Evolutionary conservation across 2,329 filamentous ascomycete genomes (phyloP), one percentile per base, ranked within the genome.

Genomic region (Exserohilum turcica): DNA sequence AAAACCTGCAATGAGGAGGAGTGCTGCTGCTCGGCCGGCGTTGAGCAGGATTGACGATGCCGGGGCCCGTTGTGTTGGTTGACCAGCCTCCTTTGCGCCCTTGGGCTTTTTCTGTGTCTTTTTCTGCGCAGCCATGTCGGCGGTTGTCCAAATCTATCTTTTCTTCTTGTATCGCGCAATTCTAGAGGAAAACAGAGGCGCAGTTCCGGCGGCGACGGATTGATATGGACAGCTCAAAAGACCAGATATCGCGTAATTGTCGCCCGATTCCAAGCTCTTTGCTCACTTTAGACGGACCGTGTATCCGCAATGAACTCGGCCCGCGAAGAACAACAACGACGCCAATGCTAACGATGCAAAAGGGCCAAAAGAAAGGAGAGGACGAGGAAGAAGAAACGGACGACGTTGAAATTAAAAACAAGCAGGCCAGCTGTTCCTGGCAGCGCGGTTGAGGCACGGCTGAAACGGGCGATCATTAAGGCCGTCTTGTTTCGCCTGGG

Each of bases 1-100:
- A 36, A 87, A 70, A 38, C 86, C 89, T 8, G 84, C 80, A 39
- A 89, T 77, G 21, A 78, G 63, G 57, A 87, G 76, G 13, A 87
- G 68, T 15, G 67, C 70, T 50, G 61, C 61, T 40, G 74, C 74
- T 40, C 66, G 62, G 27, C 62, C 66, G n/a, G 71, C 58, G 55
- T 70, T 71, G 36, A 65, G 68, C 24, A 73, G 45, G 2, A 73
- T 37, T 8, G 59, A 64, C 10, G 66, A 60, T 29, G 61, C 45
- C 19, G 66, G 54, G 15, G 63, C 47, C 43, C 66, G 59, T 52
- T 59, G 60, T 43, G 67, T 47, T 51, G 65, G 57, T 47, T 55
- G 63, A 36, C 64, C 60, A 4, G 64, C 61, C 44, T 68, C 61
- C 45, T 63, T 66, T 6, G 60, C 65, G 19, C 64, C 68, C 58